A percentile compares a stretch with the other conserved stretches of the same genome.
Evolutionary conservation across 1,284 basidiomycete genomes (phyloP).

Genomic region (Moniliella sp.): DNA sequence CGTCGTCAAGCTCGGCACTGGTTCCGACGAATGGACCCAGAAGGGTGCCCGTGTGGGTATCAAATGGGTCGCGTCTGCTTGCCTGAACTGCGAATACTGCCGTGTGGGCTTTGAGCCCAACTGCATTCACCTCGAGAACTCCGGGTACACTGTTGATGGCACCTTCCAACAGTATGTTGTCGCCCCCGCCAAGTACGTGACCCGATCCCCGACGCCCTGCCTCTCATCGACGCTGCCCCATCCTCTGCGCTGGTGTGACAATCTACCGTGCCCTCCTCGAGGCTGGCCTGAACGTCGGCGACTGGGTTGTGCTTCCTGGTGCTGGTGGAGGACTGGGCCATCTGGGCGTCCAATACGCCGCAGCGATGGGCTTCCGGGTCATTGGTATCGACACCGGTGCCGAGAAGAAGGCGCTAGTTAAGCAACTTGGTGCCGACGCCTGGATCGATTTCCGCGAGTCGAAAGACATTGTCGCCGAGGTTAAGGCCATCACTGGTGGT

Average conservation of each 20-base stretch:
- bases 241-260: conserved; percentile 55
- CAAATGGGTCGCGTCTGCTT: conserved; percentile 46
- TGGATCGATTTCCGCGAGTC: conserved; percentile 55
- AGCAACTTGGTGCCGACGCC: conserved; percentile 50
- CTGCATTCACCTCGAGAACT: conserved; percentile 7
- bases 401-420: conserved; percentile 51
- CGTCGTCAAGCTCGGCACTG: conserved; percentile 54
- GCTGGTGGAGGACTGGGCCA: conserved; percentile 46
- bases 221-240: too few relatives aligned
- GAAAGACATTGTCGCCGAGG: conserved; percentile 43
- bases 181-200: too few relatives aligned
- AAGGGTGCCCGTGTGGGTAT: conserved; percentile 64
- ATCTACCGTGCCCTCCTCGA: conserved; percentile 67
- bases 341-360: conserved; percentile 19
- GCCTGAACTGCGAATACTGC: conserved; percentile 52
- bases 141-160: conserved; percentile 50
- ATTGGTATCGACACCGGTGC: conserved; percentile 59
- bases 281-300: conserved; percentile 45
- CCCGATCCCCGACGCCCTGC: too few relatives aligned
- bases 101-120: conserved; percentile 49
- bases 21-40: conserved; percentile 42
- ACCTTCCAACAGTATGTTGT: conserved; percentile 68
- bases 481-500: conserved; percentile 42
- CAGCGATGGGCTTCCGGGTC: conserved; percentile 42
- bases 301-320: conserved; percentile 60